phyloP scores from a whole-genome alignment of 805 yeast genomes.

The Yamadazyma akitaensis region DNA sequence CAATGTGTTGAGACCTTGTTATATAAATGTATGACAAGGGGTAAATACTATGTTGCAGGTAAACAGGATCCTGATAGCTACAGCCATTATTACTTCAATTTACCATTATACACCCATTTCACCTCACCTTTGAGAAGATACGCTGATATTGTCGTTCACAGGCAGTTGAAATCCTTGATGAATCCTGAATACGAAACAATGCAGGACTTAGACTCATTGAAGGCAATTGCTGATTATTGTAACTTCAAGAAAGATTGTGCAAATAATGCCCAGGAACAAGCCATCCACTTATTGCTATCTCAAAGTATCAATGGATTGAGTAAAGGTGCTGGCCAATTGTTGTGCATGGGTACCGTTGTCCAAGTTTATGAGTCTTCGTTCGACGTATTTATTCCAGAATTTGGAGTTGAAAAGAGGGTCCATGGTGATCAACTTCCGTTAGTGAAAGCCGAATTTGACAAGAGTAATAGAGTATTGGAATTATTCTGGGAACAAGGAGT shows the following conservation, averaged over 20 bases:
- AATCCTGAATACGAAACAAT: slow-evolving; percentile 40
- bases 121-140: slow-evolving; percentile 90
- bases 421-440: slow-evolving; percentile 97
- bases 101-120: slow-evolving; percentile 89
- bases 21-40: slow-evolving; percentile 78
- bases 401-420: slow-evolving; percentile 92
- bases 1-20: slow-evolving; percentile 75
- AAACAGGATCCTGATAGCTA: slow-evolving; percentile 73
- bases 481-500: slow-evolving; percentile 90
- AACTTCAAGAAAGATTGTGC: slow-evolving; percentile 96
- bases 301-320: slow-evolving; percentile 78
- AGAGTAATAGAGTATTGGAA: slow-evolving; percentile 62
- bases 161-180: slow-evolving; percentile 76
- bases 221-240: slow-evolving; percentile 86
- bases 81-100: slow-evolving; percentile 76
- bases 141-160: slow-evolving; percentile 88
- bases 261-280: slow-evolving; percentile 88
- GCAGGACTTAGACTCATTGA: slow-evolving; percentile 61
- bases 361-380: slow-evolving; percentile 96
- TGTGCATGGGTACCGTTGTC: slow-evolving; percentile 80
- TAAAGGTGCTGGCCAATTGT: slow-evolving; percentile 70
- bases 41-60: slow-evolving; percentile 87
- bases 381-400: slow-evolving; percentile 87
- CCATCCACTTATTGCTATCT: slow-evolving; percentile 79
- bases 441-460: slow-evolving; percentile 88